Conservation (phyloP, 495 filamentous ascomycete genomes). For the Talaromyces adpressus region DNA sequence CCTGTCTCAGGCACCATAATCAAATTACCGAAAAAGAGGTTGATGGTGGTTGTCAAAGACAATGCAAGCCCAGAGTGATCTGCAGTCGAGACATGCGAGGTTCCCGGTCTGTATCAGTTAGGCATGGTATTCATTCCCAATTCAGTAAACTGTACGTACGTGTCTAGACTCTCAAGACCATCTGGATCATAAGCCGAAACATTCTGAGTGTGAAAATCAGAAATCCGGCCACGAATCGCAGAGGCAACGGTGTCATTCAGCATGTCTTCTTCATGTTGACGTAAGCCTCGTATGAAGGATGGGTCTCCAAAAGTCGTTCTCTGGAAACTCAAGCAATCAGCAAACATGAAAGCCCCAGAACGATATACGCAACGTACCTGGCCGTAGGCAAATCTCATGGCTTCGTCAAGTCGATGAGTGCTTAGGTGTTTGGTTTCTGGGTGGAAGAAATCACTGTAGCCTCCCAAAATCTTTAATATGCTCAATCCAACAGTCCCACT, state of each 20-base stretch:
- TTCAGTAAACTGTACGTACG: slow-evolving; percentile 25
- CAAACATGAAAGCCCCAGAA: not conserved
- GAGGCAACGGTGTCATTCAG: slow-evolving; percentile 50
- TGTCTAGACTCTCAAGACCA: slow-evolving; percentile 54
- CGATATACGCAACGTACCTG: slow-evolving; percentile 40
- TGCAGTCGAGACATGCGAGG: slow-evolving; percentile 65
- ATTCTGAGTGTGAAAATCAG: slow-evolving; percentile 59
- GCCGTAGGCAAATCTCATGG: slow-evolving; percentile 81
- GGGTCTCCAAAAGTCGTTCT: slow-evolving; percentile 73
- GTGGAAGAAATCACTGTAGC: slow-evolving; percentile 55
- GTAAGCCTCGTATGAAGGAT: slow-evolving; percentile 54
- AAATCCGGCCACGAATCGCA: slow-evolving; percentile 58
- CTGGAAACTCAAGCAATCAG: slow-evolving; percentile 21
- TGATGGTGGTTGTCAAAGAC: slow-evolving; percentile 74
- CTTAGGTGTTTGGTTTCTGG: slow-evolving; percentile 50
- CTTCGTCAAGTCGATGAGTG: slow-evolving; percentile 77
- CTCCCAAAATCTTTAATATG: slow-evolving; percentile 71
- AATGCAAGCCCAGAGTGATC: slow-evolving; percentile 65
- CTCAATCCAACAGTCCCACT: slow-evolving; percentile 66
- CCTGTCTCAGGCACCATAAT: slow-evolving; percentile 76
- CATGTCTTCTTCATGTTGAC: slow-evolving; percentile 60
- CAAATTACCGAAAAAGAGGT: slow-evolving; percentile 72
- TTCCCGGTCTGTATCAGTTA: slow-evolving; percentile 46
- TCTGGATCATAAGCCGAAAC: slow-evolving; percentile 63
- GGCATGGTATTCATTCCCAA: not conserved